Conservation (phyloP, 2,329 filamentous ascomycete genomes). For the Trichoderma koningiopsis region DNA sequence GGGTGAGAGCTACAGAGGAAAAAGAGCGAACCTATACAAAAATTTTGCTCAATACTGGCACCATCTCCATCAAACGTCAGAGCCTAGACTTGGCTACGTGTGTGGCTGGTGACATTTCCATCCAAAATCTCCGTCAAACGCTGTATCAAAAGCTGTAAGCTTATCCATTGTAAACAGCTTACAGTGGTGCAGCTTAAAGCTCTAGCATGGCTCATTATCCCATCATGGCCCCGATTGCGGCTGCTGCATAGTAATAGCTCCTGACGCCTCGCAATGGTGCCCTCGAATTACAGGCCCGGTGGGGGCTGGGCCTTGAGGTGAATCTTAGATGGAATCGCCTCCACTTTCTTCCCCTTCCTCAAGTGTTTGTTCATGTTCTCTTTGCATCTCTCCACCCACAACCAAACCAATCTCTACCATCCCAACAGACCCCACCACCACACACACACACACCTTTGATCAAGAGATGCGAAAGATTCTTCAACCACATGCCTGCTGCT, state of each 20-base stretch:
- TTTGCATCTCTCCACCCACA: constrained; percentile 12
- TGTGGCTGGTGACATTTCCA: not conserved
- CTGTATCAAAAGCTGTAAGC: not conserved
- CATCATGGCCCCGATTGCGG: constrained; percentile 15
- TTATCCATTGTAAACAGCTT: not conserved
- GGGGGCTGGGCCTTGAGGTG: constrained; percentile 21
- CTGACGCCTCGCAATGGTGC: constrained; percentile 19
- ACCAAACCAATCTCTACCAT: constrained; percentile 9
- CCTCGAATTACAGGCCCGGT: constrained; percentile 14
- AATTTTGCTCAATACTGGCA: not conserved
- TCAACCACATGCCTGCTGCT: constrained; percentile 20
- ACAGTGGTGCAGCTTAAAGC: not conserved
- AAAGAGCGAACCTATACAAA: constrained; percentile 7
- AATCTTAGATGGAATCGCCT: constrained; percentile 26
- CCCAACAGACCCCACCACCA: constrained; percentile 5
- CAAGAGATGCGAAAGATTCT: constrained; percentile 24
- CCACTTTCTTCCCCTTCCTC: constrained; percentile 21
- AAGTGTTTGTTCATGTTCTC: not conserved
- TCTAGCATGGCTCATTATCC: not conserved
- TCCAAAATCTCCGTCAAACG: not conserved
- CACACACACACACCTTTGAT: constrained; percentile 14
- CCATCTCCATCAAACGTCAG: not conserved
- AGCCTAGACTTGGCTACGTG: not conserved
- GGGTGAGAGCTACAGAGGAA: not conserved
- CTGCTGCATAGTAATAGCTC: constrained; percentile 18